Conservation (phyloP, 176 grass and related monocot genomes). For the Poa pratensis region DNA sequence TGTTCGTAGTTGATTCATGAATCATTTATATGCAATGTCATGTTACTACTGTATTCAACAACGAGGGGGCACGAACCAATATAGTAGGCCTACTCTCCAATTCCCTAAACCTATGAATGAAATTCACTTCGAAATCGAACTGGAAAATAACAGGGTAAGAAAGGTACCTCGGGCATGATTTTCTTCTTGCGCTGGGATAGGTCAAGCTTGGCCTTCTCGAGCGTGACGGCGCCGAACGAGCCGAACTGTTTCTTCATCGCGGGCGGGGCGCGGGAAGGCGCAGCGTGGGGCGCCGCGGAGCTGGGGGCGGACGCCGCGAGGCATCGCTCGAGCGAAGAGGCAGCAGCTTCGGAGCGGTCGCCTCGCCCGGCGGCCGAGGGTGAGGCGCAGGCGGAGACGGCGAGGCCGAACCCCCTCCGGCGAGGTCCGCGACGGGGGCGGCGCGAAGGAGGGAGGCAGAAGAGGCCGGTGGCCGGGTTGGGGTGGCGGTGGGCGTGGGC, state of each 20-base stretch:
- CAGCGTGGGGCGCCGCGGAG: conserved; percentile 35
- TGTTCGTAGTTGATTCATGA: not conserved
- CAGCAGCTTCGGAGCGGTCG: conserved; percentile 38
- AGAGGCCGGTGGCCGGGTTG: conserved; percentile 54
- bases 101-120: not conserved
- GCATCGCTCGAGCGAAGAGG: conserved; percentile 58
- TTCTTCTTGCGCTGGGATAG: conserved; percentile 58
- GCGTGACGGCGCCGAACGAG: conserved; percentile 60
- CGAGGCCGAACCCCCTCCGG: conserved; percentile 30
- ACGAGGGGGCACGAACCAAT: not conserved
- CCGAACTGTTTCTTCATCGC: conserved; percentile 67
- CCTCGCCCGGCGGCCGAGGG: conserved; percentile 34
- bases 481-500: conserved; percentile 37
- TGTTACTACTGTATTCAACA: not conserved
- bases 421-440: not conserved
- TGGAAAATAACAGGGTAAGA: conserved; percentile 3
- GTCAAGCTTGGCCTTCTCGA: conserved; percentile 80
- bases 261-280: conserved; percentile 31
- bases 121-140: not conserved
- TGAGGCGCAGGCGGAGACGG: conserved; percentile 34
- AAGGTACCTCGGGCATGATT: conserved; percentile 73
- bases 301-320: conserved; percentile 32
- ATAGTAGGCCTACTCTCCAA: conserved; percentile 16
- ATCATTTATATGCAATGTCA: not conserved
- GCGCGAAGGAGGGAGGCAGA: conserved; percentile 39